Conservation (phyloP, 2,329 filamentous ascomycete species). For the Aureobasidium sp. region DNA sequence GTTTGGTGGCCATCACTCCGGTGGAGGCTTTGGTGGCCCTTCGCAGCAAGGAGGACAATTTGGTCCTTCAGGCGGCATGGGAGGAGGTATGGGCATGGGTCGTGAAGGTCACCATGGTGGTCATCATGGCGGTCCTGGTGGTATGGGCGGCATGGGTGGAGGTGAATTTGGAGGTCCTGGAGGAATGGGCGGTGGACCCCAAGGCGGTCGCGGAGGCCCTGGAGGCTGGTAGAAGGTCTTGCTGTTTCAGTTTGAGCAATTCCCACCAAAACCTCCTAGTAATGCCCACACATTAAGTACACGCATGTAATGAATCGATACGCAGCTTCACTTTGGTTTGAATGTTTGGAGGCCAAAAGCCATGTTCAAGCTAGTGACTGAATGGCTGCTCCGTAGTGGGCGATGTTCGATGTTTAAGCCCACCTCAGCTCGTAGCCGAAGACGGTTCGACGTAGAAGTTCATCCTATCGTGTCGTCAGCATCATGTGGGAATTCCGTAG, state of each 20-base stretch:
- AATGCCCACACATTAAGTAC: not conserved
- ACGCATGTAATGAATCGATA: not conserved
- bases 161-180: not conserved
- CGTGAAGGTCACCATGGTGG: not conserved
- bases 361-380: not conserved
- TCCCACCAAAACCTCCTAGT: not conserved
- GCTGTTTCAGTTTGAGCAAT: too few species aligned
- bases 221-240: not conserved
- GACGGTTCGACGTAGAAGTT: slow-evolving; percentile 71
- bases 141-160: not conserved
- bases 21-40: not conserved
- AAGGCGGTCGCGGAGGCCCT: not conserved
- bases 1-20: not conserved
- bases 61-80: not conserved
- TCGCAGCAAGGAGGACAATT: not conserved
- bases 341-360: not conserved
- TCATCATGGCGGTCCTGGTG: not conserved
- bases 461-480: slow-evolving; percentile 43
- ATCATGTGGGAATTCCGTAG: not conserved
- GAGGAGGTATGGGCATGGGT: not conserved
- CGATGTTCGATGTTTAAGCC: slow-evolving; percentile 25
- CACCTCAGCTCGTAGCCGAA: slow-evolving; percentile 69
- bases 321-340: not conserved
- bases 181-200: not conserved
- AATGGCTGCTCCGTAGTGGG: not conserved